Base-by-base conservation (phyloP, 148 eudicot genomes). In the Simmondsia chinensis region DNA sequence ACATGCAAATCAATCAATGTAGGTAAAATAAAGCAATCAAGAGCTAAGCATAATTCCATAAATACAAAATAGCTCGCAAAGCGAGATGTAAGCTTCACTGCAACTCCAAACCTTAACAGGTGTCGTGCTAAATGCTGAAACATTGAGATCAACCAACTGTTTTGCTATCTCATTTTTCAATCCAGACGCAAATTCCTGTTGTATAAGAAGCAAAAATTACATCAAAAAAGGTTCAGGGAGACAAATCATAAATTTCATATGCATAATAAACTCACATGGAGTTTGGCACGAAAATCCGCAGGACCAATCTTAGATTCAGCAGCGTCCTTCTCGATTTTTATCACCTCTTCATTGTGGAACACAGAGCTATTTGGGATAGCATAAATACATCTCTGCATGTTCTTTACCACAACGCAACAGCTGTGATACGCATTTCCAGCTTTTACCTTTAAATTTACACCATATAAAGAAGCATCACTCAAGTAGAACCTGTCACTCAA, bases 311-410 rank as follows among this genome's bases (percentile, higher is more conserved):
- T 64, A 16, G 73, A 71, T 46, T 82, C 83, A 14, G 83, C 60
- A 6, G 30, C 45, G 22, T 79, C 83, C 68, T 70, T 75, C 63
- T 80, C 94, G 33, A 79, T 64, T 69, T 79, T 83, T 55, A 56
- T 33, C 23, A 86, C 71, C 15, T 17, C 55, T 29, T 77, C 86
- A 39, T 73, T 64, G 15, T 64, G 63, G 67, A 86, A 72, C 20
- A 75, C 61, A 40, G 82, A 50, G 38, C 59, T 71, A 37, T 54
- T 68, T 19, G 95, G 94, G 15, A 86, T 57, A 50, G 94, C 99
- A 62, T 74, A 93, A n/a, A 86, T 60, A 56, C 99, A 93, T 70
- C 99, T 79, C 61, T 82, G 87, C 77, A 79, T 82, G 61, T 93
- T 86, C 68, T 79, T 93, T 11, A 82, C 94, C 39, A 86, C 77